Conservation (phyloP, 1,139 yeast genomes). For the Tardiomyces blankii region DNA sequence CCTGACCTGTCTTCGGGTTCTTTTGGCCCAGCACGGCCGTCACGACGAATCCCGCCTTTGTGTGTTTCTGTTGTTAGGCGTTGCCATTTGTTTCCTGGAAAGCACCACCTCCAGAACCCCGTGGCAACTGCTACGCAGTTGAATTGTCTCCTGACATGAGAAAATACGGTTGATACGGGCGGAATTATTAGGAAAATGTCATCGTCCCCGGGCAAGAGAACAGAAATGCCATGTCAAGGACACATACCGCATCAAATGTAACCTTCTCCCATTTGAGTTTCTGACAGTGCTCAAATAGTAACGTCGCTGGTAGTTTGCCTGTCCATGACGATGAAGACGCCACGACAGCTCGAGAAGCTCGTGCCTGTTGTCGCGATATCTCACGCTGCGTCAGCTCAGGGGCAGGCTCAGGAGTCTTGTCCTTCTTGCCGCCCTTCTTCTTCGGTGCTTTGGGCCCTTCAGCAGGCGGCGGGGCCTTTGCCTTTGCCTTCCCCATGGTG, state of each 20-base stretch:
- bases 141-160: too few species aligned
- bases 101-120: too few species aligned
- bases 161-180: too few species aligned
- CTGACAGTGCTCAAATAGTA: slow-evolving; percentile 81
- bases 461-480: slow-evolving; percentile 1
- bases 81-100: too few species aligned
- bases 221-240: too few species aligned
- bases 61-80: slow-evolving; percentile 19
- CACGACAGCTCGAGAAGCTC: slow-evolving; percentile 26
- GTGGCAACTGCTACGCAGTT: too few species aligned
- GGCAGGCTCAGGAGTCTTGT: slow-evolving; percentile 4
- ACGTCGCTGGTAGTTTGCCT: slow-evolving; percentile 82
- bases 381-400: slow-evolving; percentile 15
- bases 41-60: slow-evolving; percentile 44
- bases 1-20: slow-evolving; percentile 71
- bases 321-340: slow-evolving; percentile 71
- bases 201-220: too few species aligned
- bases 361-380: slow-evolving; percentile 15
- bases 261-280: slow-evolving; percentile 86
- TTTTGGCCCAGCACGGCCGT: slow-evolving; percentile 54
- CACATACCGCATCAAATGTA: slow-evolving; percentile 38
- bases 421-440: slow-evolving; percentile 7
- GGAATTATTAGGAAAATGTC: too few species aligned
- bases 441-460: slow-evolving; percentile 4
- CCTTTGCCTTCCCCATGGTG: slow-evolving; percentile 8